phyloP scores from a whole-genome alignment of 2,329 filamentous ascomycete genomes.

The Orbilia oligospora region DNA sequence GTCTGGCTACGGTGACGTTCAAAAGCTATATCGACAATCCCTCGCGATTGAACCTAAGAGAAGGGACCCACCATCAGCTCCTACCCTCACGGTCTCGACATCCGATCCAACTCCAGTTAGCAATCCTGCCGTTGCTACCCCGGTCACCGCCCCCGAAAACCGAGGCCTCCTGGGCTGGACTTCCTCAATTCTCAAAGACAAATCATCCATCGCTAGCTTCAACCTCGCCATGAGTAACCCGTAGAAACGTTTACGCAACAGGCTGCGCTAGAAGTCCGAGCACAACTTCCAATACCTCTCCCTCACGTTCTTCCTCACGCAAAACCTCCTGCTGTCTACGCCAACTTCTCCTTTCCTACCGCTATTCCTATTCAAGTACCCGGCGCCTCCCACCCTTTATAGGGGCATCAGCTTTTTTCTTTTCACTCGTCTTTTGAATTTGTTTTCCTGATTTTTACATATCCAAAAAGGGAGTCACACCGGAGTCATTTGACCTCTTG shows the following conservation, averaged over 20 bases:
- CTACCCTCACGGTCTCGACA: slow-evolving; percentile 60
- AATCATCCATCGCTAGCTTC: slow-evolving; percentile 65
- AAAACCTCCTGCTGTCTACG: background rate
- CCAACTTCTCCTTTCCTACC: slow-evolving; percentile 11
- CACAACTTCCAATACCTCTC: background rate
- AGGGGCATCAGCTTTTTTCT: background rate
- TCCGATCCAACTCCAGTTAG: slow-evolving; percentile 40
- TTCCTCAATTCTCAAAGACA: slow-evolving; percentile 67
- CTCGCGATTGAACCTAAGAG: slow-evolving; percentile 85
- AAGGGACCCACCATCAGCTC: slow-evolving; percentile 65
- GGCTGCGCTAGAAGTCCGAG: slow-evolving; percentile 11
- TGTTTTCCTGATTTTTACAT: slow-evolving; percentile 37
- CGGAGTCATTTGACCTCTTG: slow-evolving; percentile 58
- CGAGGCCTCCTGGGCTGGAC: slow-evolving; percentile 72
- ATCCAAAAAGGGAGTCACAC: slow-evolving; percentile 56
- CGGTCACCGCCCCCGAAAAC: slow-evolving; percentile 68
- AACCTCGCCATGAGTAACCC: slow-evolving; percentile 59
- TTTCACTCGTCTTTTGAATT: slow-evolving; percentile 16
- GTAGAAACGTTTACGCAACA: slow-evolving; percentile 49
- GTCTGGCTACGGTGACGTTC: slow-evolving; percentile 70
- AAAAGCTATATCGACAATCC: slow-evolving; percentile 84
- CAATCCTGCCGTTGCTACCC: slow-evolving; percentile 54
- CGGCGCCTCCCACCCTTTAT: slow-evolving; percentile 29
- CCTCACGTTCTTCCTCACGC: background rate
- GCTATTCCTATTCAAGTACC: slow-evolving; percentile 27